Conservation (phyloP, 1,284 basidiomycete genomes). For the Cryptococcus sp. region DNA sequence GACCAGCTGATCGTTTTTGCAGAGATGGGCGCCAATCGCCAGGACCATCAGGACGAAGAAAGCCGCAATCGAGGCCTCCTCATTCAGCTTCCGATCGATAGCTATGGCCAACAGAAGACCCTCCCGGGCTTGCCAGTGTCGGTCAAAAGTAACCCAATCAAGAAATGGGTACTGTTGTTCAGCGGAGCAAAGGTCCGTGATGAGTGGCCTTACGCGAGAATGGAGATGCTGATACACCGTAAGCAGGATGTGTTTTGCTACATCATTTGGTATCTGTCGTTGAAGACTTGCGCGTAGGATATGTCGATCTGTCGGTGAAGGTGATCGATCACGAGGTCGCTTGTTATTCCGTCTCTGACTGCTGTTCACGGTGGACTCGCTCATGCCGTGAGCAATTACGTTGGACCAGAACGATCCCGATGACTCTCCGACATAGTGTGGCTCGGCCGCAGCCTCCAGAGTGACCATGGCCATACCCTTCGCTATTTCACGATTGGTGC, state of each 20-base stretch:
- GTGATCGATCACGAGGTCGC: constrained; percentile 2
- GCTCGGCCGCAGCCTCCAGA: constrained; percentile 22
- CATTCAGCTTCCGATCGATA: constrained; percentile 6
- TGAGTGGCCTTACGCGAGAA: constrained; percentile 9
- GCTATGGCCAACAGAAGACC: constrained; percentile 9
- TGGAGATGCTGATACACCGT: constrained; percentile 16
- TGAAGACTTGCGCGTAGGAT: constrained; percentile 1
- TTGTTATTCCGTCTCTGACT: not conserved
- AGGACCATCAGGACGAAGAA: constrained; percentile 23
- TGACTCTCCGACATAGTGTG: constrained; percentile 24
- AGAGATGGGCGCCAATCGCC: constrained; percentile 15
- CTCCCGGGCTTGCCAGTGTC: constrained; percentile 14
- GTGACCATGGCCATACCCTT: constrained; percentile 25
- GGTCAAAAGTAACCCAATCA: constrained; percentile 21
- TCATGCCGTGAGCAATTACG: constrained; percentile 13
- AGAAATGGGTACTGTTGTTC: constrained; percentile 19
- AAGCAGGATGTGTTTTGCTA: not conserved
- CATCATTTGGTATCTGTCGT: constrained; percentile 2
- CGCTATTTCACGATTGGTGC: constrained; percentile 7
- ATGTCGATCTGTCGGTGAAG: constrained; percentile 4
- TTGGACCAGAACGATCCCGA: constrained; percentile 18
- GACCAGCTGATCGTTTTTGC: constrained; percentile 5
- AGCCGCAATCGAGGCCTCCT: constrained; percentile 7
- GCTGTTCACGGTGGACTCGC: not conserved
- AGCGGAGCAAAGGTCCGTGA: not conserved